Evolutionary conservation across 2,329 filamentous ascomycete species (phyloP), one percentile per base, ranked within the genome.

Genomic region (Knoxdaviesia capensis): DNA sequence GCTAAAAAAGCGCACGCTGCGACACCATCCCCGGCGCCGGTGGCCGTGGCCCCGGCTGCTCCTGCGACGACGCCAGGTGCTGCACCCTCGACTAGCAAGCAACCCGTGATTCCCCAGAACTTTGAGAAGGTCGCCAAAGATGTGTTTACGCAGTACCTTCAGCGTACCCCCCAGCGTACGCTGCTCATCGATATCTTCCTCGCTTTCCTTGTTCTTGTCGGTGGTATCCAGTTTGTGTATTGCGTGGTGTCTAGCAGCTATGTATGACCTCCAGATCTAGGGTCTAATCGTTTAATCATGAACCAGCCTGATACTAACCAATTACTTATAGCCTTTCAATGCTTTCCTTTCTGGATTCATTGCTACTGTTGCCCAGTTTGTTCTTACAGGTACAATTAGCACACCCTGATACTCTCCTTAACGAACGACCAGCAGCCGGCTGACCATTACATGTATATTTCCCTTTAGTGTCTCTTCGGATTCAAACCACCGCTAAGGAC

Each of bases 311-410:
- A 51, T 57, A 46, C 54, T 41, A 2, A 7, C 5, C 33, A 39
- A n/a, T 31, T 6, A 45, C 31, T 34, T 43, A 45, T 54, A 96
- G 88, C 90, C 90, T 7, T 98, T 98, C 70, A 98, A 98, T 59
- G 90, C 92, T 49, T 98, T 98, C 66, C 75, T 98, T 32, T 84
- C 87, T 32, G 92, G 90, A 39, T 98, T 98, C 66, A 78, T 76
- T 47, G 85, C 88, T 10, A 90, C 88, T 1, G 88, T 98, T 48
- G 90, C 90, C 47, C 90, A 98, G 59, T 98, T 98, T 59, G 90
- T 98, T 48, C 74, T 98, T 51, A 94, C 90, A 41, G 84, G 85
- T 68, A 77, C 55, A 65, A 66, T n/a, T 8, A n/a, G 11, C 10
- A 20, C 20, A 20, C 20, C 1, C 29, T 3, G 6, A 30, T 4